A percentile compares a stretch with the other conserved stretches of the same genome.
Evolutionary conservation across 2,329 filamentous ascomycete species (phyloP).

Genomic region (Apiospora rasikravindrae): DNA sequence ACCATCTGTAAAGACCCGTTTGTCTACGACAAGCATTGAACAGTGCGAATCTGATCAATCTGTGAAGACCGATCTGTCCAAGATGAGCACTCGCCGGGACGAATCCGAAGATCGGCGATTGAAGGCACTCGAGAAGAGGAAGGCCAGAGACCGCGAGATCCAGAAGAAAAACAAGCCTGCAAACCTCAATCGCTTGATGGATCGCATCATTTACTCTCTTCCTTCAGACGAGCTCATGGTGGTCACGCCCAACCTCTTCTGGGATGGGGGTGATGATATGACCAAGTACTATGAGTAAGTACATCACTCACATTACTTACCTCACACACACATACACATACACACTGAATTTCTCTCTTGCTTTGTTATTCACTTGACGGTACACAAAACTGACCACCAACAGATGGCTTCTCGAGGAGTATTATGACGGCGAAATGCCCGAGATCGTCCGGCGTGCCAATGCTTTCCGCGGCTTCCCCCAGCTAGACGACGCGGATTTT

Average conservation of each 20-base stretch:
- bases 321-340: background rate
- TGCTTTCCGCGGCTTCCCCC: slow-evolving; percentile 13
- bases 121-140: background rate
- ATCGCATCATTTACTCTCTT: background rate
- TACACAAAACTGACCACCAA: background rate
- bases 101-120: background rate
- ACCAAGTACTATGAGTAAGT: background rate
- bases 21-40: background rate
- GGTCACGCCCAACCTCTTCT: background rate
- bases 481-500: background rate
- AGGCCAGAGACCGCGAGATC: background rate
- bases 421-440: background rate
- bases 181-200: background rate
- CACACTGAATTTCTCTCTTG: background rate
- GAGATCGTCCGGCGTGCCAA: slow-evolving; percentile 15
- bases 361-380: background rate
- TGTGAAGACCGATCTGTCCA: background rate
- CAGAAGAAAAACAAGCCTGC: background rate
- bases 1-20: background rate
- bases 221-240: background rate
- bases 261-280: background rate
- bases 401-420: background rate
- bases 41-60: background rate
- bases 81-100: background rate
- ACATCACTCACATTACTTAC: background rate